Base-by-base conservation (phyloP, 208 protist species). In the Leishmania aethiopica region DNA sequence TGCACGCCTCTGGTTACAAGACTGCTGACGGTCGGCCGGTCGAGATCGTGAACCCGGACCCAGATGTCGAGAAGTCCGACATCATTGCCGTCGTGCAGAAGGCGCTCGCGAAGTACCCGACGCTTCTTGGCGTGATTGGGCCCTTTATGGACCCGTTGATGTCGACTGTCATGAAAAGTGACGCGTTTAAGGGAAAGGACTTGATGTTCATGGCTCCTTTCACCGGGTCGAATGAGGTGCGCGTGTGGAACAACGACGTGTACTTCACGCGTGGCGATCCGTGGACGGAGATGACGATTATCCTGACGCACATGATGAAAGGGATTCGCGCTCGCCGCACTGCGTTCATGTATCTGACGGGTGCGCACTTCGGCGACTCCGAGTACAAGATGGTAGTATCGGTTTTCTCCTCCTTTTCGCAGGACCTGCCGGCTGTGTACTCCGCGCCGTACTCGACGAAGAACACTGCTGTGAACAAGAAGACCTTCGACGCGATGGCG, bases 301-400 rank as follows among this genome's bases (percentile, higher is more conserved):
- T 91, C 1, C 15, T 92, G 35, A 51, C 72, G 47, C 84, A 91
- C 81, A 81, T 86, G 32, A 11, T 89, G 53, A 82, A 84, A n/a
- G 53, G 0, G 5, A 75, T 84, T 13, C 73, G 80, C 22, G 72
- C 81, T 0, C 62, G 70, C 1, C 86, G 91, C 76, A 72, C 89
- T n/a, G 88, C 81, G 53, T 92, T 90, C 80, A 94, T 94, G 91
- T 91, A 93, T 83, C 83, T 92, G 66, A 78, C 79, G 35, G 79
- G 77, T n/a, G 83, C 84, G 5, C 25, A 60, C 25, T 91, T 88
- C 75, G 89, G 88, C 42, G 83, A 90, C 7, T 25, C 2, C 15
- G 88, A 88, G 79, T 89, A 85, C 60, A 10, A 37, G 25, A 70
- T 78, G 53, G 55, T 85, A n/a, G 47, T 49, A 51, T 1, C n/a